phyloP scores from a whole-genome alignment of 176 grass and related monocot genomes.

The Triticum dicoccoides region DNA sequence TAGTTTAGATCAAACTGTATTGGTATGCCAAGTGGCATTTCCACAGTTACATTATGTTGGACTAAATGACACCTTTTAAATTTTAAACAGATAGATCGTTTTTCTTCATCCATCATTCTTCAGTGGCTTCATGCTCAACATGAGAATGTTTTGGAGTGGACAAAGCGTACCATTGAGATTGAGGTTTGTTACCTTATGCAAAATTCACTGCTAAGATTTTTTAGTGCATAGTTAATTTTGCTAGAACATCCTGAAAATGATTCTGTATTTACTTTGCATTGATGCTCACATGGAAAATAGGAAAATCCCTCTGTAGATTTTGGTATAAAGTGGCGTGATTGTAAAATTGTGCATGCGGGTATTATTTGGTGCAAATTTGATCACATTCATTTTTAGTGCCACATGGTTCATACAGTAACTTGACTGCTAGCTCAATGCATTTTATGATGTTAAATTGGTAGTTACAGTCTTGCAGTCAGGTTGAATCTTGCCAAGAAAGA shows the following conservation, averaged over 20 bases:
- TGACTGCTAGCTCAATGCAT: neutral
- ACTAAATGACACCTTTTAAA: slow-evolving; percentile 20
- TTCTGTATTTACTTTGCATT: neutral
- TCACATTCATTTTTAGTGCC: neutral
- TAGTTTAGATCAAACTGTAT: neutral
- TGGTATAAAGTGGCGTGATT: neutral
- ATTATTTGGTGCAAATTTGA: slow-evolving; percentile 13
- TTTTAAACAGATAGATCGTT: slow-evolving; percentile 47
- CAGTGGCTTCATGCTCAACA: slow-evolving; percentile 90
- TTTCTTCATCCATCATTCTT: slow-evolving; percentile 81
- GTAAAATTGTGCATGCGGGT: neutral
- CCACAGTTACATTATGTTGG: neutral
- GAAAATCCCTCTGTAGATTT: neutral
- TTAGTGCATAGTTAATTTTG: slow-evolving; percentile 8
- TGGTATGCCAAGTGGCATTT: slow-evolving; percentile 3
- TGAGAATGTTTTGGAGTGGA: slow-evolving; percentile 84
- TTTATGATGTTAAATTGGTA: slow-evolving; percentile 15
- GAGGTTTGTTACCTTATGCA: slow-evolving; percentile 57
- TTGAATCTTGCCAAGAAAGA: neutral
- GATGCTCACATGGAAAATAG: neutral
- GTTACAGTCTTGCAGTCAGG: neutral
- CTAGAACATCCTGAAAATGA: neutral
- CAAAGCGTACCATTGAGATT: slow-evolving; percentile 72
- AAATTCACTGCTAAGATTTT: slow-evolving; percentile 21
- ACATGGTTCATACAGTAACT: slow-evolving; percentile 13